phyloP scores from a whole-genome alignment of 129 eudicot species.

The Pulicaria dysenterica region DNA sequence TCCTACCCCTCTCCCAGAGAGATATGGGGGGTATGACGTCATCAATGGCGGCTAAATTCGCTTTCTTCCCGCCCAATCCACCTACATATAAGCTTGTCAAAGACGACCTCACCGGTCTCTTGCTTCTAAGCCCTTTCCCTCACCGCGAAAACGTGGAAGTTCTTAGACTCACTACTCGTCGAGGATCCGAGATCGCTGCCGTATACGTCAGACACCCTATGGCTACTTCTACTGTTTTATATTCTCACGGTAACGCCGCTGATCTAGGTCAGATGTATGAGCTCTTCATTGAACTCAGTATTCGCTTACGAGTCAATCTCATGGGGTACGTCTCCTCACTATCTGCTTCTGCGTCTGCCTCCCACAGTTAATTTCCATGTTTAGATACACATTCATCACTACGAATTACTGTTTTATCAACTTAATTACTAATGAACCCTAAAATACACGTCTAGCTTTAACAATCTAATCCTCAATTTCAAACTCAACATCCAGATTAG shows the following conservation, averaged over 20 bases:
- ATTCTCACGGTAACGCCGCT: conserved; percentile 91
- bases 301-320: conserved; percentile 77
- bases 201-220: conserved; percentile 71
- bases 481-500: conserved; percentile 4
- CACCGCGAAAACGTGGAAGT: conserved; percentile 90
- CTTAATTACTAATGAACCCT: neutral
- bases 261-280: conserved; percentile 96
- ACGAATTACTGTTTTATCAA: conserved; percentile 16
- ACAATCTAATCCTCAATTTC: neutral
- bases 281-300: conserved; percentile 74
- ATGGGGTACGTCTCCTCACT: conserved; percentile 48
- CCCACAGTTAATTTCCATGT: neutral
- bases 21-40: conserved; percentile 95
- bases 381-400: neutral
- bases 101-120: conserved; percentile 64
- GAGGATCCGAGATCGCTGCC: conserved; percentile 73
- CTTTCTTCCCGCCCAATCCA: conserved; percentile 92
- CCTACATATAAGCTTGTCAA: conserved; percentile 77
- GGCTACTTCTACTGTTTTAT: conserved; percentile 74
- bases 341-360: neutral
- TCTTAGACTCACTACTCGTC: conserved; percentile 58
- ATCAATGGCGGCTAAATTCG: conserved; percentile 96
- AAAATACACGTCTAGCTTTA: neutral
- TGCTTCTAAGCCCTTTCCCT: conserved; percentile 69
- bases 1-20: neutral